phyloP scores from a whole-genome alignment of 2,329 filamentous ascomycete species.

The Kalmusia sp. region DNA sequence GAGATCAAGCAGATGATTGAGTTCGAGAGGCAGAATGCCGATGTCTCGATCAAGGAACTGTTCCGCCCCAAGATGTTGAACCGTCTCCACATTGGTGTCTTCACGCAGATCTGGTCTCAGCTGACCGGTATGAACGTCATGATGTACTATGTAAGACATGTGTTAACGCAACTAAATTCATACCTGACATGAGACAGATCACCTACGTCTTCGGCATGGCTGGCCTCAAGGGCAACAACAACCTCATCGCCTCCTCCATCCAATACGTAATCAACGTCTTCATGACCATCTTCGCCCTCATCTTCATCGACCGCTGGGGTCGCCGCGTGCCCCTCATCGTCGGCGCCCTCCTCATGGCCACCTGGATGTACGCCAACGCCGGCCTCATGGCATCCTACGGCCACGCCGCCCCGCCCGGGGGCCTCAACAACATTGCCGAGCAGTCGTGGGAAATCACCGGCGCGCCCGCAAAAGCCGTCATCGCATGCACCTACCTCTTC shows the following conservation, averaged over 20 bases:
- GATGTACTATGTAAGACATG: conserved; percentile 56
- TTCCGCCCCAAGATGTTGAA: conserved; percentile 78
- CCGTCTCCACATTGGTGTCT: conserved; percentile 73
- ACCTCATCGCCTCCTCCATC: conserved; percentile 71
- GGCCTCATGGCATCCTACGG: conserved; percentile 68
- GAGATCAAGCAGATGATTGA: conserved; percentile 78
- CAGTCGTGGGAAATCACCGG: conserved; percentile 51
- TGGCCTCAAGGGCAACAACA: conserved; percentile 64
- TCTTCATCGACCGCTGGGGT: conserved; percentile 79
- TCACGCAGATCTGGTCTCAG: conserved; percentile 78
- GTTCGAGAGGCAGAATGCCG: conserved; percentile 72
- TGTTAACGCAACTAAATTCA: background rate
- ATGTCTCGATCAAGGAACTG: conserved; percentile 75
- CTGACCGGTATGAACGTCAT: conserved; percentile 79
- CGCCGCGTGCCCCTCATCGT: conserved; percentile 72
- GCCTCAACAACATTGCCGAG: conserved; percentile 50
- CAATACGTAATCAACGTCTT: conserved; percentile 81
- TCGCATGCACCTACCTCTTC: conserved; percentile 75
- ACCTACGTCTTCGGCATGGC: conserved; percentile 76
- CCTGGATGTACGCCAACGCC: conserved; percentile 68
- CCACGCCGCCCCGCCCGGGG: conserved; percentile 46
- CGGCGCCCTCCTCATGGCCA: conserved; percentile 69
- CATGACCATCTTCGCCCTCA: conserved; percentile 77
- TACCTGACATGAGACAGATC: conserved; percentile 25
- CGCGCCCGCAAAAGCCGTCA: conserved; percentile 58